phyloP scores from a whole-genome alignment of 108 stramenopile species.

The Craspedostauros australis region DNA sequence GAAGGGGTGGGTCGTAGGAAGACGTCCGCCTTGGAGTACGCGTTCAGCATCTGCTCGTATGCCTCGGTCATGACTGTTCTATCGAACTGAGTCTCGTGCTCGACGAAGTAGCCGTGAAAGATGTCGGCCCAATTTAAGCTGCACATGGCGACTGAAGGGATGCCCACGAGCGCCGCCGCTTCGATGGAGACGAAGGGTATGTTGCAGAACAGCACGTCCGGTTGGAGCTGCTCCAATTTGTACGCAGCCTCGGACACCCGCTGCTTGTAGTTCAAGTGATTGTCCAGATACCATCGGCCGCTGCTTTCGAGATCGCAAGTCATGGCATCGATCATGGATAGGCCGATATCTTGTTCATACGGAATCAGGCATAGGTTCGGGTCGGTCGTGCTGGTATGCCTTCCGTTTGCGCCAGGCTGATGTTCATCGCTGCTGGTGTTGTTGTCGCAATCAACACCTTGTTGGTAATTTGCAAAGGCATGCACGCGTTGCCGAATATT shows the following conservation, averaged over 20 bases:
- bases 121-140: conserved; percentile 19
- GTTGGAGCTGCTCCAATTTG: conserved; percentile 6
- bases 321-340: conserved; percentile 13
- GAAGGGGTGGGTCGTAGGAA: conserved; percentile 15
- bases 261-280: conserved; percentile 3
- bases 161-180: conserved; percentile 6
- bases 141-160: conserved; percentile 10
- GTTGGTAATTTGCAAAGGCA: too few relatives aligned
- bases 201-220: conserved; percentile 8
- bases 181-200: conserved; percentile 10
- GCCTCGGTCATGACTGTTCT: conserved; percentile 2
- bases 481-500: too few relatives aligned
- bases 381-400: too few relatives aligned
- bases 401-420: too few relatives aligned
- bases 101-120: conserved; percentile 2
- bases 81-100: too few relatives aligned
- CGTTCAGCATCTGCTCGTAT: conserved; percentile 3
- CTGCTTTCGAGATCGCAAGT: neutral
- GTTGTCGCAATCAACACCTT: too few relatives aligned
- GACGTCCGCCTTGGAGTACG: neutral
- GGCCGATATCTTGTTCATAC: conserved; percentile 9
- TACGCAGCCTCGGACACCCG: neutral
- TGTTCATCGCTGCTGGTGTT: too few relatives aligned
- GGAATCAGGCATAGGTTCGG: too few relatives aligned
- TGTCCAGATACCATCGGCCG: conserved; percentile 13